phyloP scores from a whole-genome alignment of 1,284 basidiomycete species.

The Ganoderma lucidum region DNA sequence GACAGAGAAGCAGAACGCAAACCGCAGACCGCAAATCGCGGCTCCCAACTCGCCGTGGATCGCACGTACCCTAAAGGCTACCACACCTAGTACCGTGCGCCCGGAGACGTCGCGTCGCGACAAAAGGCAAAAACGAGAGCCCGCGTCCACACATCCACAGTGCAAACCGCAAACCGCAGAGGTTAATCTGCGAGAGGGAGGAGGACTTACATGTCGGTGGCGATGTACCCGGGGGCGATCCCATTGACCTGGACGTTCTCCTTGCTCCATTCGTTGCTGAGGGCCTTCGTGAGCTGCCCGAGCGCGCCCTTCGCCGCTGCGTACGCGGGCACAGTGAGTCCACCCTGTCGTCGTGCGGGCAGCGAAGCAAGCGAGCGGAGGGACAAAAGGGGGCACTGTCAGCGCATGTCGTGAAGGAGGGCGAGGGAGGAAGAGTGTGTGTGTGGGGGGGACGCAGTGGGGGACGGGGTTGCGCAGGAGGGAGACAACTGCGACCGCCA shows the following conservation, averaged over 20 bases:
- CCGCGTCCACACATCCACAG: neutral
- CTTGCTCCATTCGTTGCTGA: slow-evolving; percentile 79
- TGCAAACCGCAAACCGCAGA: neutral
- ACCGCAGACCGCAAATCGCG: neutral
- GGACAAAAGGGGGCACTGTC: slow-evolving; percentile 9
- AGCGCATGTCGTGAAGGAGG: slow-evolving; percentile 4
- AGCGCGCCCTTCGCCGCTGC: slow-evolving; percentile 91
- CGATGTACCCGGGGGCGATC: slow-evolving; percentile 92
- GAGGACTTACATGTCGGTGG: slow-evolving; percentile 81
- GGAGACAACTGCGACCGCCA: slow-evolving; percentile 4
- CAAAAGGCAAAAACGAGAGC: slow-evolving; percentile 29
- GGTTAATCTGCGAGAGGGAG: neutral
- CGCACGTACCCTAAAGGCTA: slow-evolving; percentile 26
- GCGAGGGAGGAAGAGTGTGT: neutral
- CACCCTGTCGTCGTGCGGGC: slow-evolving; percentile 51
- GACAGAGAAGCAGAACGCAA: neutral
- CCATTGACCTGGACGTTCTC: slow-evolving; percentile 92
- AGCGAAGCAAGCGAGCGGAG: neutral
- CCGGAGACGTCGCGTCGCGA: slow-evolving; percentile 23
- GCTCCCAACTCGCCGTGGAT: neutral
- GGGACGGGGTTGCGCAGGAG: slow-evolving; percentile 7
- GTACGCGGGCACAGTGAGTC: slow-evolving; percentile 88
- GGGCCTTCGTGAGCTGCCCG: slow-evolving; percentile 83
- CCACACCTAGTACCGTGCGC: slow-evolving; percentile 13
- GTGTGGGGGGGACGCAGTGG: neutral